Conservation (phyloP, 164 flowering plant genomes). For the Houttuynia cordata region DNA sequence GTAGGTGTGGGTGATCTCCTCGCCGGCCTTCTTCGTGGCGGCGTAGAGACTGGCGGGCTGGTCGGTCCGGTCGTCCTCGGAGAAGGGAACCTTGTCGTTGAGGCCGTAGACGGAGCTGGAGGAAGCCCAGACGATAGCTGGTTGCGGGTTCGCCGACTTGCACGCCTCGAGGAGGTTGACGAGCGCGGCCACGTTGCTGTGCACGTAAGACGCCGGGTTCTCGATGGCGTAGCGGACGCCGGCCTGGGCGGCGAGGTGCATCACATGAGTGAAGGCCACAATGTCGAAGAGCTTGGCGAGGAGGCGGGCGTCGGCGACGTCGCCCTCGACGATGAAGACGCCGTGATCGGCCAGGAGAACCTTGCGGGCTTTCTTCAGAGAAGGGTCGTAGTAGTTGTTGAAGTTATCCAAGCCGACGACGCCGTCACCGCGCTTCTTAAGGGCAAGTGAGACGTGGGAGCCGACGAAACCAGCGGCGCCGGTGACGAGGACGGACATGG, state of each 20-base stretch:
- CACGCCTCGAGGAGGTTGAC: slow-evolving; percentile 10
- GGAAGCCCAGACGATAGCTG: slow-evolving; percentile 15
- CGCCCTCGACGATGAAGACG: slow-evolving; percentile 15
- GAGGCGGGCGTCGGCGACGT: slow-evolving; percentile 12
- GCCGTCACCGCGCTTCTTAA: slow-evolving; percentile 19
- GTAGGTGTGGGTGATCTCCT: slow-evolving; percentile 17
- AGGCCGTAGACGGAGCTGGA: slow-evolving; percentile 18
- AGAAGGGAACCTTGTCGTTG: slow-evolving; percentile 13
- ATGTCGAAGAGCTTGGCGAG: slow-evolving; percentile 14
- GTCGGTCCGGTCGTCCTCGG: slow-evolving; percentile 13
- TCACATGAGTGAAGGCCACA: slow-evolving; percentile 14
- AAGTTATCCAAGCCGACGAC: slow-evolving; percentile 19
- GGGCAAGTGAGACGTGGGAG: slow-evolving; percentile 12
- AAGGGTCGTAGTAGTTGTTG: slow-evolving; percentile 16
- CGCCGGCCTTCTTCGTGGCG: slow-evolving; percentile 17
- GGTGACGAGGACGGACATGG: slow-evolving; percentile 12
- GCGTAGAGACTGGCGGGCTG: slow-evolving; percentile 14
- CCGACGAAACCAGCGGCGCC: slow-evolving; percentile 19
- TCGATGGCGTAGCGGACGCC: slow-evolving; percentile 17
- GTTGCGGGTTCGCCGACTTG: slow-evolving; percentile 11
- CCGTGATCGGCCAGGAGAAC: slow-evolving; percentile 6
- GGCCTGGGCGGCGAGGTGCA: slow-evolving; percentile 19
- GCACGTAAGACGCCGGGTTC: slow-evolving; percentile 11
- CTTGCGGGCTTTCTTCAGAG: slow-evolving; percentile 11
- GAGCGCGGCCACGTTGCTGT: slow-evolving; percentile 13